These are phyloP conservation scores for Basidioascus undulatus DNA, from an alignment of 768 basidiomycete genomes.

Conservation along the genomic window DNA sequence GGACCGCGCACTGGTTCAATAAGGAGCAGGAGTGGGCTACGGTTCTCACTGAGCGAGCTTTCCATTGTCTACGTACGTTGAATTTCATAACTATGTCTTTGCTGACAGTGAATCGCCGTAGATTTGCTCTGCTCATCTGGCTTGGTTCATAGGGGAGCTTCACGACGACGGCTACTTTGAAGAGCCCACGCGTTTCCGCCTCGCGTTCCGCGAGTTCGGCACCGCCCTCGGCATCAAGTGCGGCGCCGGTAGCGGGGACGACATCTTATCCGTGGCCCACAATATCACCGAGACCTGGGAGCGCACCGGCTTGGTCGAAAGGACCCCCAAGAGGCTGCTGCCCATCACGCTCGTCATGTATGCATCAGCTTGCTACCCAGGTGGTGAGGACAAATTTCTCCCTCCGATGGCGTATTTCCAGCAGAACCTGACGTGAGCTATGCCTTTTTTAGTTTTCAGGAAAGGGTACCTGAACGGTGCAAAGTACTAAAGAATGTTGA, in stretches of 20 bases:
- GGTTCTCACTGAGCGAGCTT: constrained; percentile 10
- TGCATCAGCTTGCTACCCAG: constrained; percentile 11
- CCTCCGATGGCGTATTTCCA: too few relatives aligned
- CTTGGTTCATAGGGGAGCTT: constrained; percentile 1
- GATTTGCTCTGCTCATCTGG: neutral
- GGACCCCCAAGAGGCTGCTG: constrained; percentile 5
- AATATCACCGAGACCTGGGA: neutral
- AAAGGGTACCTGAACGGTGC: too few relatives aligned
- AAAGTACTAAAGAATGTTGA: too few relatives aligned
- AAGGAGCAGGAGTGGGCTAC: constrained; percentile 14
- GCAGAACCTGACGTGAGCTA: too few relatives aligned
- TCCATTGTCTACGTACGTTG: constrained; percentile 8
- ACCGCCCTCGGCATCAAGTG: constrained; percentile 13
- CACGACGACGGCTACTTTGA: constrained; percentile 12
- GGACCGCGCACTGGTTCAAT: constrained; percentile 15
- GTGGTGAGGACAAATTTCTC: too few relatives aligned
- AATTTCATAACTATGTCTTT: constrained; percentile 2
- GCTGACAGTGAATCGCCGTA: too few relatives aligned
- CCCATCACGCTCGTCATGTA: constrained; percentile 15
- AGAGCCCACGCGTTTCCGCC: constrained; percentile 8
- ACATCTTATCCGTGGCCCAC: neutral
- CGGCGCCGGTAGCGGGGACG: neutral
- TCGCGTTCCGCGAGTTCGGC: constrained; percentile 17
- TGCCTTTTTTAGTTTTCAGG: too few relatives aligned
- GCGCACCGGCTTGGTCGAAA: constrained; percentile 1